A percentile compares a stretch with the other conserved stretches of the same genome.
These are phyloP conservation scores for Lipomyces sp. DNA, from an alignment of 805 yeast species.

Conservation along the genomic window DNA sequence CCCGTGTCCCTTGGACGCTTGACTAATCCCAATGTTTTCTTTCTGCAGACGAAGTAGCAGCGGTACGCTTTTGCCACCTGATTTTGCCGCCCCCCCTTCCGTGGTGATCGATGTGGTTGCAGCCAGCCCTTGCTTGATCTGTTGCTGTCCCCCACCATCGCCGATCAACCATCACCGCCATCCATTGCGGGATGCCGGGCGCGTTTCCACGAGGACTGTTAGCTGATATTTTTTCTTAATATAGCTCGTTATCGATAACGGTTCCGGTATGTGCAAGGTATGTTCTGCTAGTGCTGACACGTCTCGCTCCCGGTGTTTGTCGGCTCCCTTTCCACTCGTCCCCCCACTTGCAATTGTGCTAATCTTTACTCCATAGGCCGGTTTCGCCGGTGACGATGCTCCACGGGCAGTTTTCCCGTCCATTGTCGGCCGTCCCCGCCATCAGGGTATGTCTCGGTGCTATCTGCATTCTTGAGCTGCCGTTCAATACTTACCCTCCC, in stretches of 20 bases:
- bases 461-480: no score
- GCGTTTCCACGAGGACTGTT: no score
- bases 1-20: no score
- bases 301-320: no score
- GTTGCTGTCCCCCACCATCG: background rate
- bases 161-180: background rate
- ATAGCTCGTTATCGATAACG: constrained; percentile 91
- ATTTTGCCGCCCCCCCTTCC: constrained; percentile 5
- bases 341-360: no score
- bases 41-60: constrained; percentile 47
- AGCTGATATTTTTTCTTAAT: constrained; percentile 46
- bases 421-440: constrained; percentile 99
- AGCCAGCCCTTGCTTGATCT: no score
- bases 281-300: background rate
- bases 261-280: constrained; percentile 99
- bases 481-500: no score
- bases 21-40: background rate
- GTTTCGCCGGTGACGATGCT: constrained; percentile 99
- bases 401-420: constrained; percentile 99
- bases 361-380: constrained; percentile 59
- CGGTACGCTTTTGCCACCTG: constrained; percentile 38
- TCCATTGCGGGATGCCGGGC: no score
- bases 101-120: background rate
- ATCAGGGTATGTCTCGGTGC: constrained; percentile 75
- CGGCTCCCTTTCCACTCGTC: no score